Conservation (phyloP, 140 eudicot genomes). For the Flaveria floridana region DNA sequence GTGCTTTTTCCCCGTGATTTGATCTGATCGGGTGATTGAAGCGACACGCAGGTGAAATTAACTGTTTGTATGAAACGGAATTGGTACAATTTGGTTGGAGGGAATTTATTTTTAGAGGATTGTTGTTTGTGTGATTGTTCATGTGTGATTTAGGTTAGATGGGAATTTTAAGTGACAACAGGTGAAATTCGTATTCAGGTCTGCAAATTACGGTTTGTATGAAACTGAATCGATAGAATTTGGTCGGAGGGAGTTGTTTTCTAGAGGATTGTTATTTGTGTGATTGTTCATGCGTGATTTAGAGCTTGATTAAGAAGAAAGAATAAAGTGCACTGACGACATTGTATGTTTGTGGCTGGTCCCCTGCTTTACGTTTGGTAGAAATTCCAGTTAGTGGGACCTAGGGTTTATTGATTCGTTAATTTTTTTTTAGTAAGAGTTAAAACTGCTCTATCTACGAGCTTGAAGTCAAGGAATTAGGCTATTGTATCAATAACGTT, state of each 20-base stretch:
- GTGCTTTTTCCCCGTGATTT: neutral
- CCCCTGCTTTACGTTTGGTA: slow-evolving; percentile 27
- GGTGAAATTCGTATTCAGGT: neutral
- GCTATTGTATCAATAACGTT: slow-evolving; percentile 40
- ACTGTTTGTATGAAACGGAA: slow-evolving; percentile 2
- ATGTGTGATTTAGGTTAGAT: slow-evolving; percentile 13
- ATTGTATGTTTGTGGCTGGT: slow-evolving; percentile 15
- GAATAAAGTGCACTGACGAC: neutral
- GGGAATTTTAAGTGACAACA: neutral
- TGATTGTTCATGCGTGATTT: slow-evolving; percentile 6
- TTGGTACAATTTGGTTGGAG: neutral
- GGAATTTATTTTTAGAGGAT: neutral
- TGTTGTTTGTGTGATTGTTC: too few species aligned
- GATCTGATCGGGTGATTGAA: neutral
- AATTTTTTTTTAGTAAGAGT: slow-evolving; percentile 20
- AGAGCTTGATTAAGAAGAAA: slow-evolving; percentile 10
- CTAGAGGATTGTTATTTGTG: slow-evolving; percentile 20
- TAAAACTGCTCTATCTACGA: slow-evolving; percentile 4
- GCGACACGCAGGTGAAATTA: neutral
- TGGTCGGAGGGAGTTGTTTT: slow-evolving; percentile 6
- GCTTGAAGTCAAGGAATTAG: slow-evolving; percentile 9
- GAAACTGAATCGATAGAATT: neutral
- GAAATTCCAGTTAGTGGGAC: slow-evolving; percentile 30
- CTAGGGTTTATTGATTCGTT: slow-evolving; percentile 22
- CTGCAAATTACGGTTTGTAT: neutral